These are phyloP conservation scores for Calonectria leucothoes DNA, from an alignment of 2,329 filamentous ascomycete genomes.

Conservation along the genomic window DNA sequence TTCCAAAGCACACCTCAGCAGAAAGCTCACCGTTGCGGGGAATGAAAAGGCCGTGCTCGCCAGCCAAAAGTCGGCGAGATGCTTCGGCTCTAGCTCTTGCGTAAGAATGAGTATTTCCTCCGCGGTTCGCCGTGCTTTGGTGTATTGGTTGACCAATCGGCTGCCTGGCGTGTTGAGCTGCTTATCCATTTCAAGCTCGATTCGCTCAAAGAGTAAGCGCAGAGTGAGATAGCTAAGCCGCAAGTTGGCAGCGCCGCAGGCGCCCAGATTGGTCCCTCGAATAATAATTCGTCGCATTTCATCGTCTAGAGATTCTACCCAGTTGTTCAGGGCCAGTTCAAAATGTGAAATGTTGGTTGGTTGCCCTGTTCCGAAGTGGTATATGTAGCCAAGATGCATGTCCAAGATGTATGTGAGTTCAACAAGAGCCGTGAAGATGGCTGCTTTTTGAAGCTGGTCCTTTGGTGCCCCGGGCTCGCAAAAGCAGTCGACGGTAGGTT, in stretches of 20 bases:
- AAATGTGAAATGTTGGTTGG: constrained; percentile 44
- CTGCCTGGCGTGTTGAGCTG: constrained; percentile 37
- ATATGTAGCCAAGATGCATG: constrained; percentile 47
- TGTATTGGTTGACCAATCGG: constrained; percentile 46
- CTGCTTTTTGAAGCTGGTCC: constrained; percentile 41
- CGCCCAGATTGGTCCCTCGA: constrained; percentile 53
- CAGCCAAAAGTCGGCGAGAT: constrained; percentile 64
- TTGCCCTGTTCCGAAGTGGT: constrained; percentile 47
- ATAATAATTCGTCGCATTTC: constrained; percentile 54
- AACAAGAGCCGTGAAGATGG: constrained; percentile 58
- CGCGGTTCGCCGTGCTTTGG: constrained; percentile 55
- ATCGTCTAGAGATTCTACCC: constrained; percentile 56
- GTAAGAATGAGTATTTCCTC: constrained; percentile 62
- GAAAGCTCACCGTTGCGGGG: constrained; percentile 60
- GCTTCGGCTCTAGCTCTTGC: constrained; percentile 55
- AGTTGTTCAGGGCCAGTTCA: constrained; percentile 53
- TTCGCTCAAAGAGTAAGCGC: constrained; percentile 58
- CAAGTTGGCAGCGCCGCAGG: constrained; percentile 62
- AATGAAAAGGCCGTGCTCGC: constrained; percentile 59
- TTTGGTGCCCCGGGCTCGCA: constrained; percentile 34
- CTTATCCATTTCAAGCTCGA: constrained; percentile 57
- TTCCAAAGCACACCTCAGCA: constrained; percentile 60
- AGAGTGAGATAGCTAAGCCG: constrained; percentile 62
- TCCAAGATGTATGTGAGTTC: constrained; percentile 55
- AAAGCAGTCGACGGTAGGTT: constrained; percentile 51